A percentile compares a stretch with the other conserved stretches of the same genome.
Evolutionary conservation across 805 yeast genomes (phyloP).

Genomic region (Lipomyces japonicus): DNA sequence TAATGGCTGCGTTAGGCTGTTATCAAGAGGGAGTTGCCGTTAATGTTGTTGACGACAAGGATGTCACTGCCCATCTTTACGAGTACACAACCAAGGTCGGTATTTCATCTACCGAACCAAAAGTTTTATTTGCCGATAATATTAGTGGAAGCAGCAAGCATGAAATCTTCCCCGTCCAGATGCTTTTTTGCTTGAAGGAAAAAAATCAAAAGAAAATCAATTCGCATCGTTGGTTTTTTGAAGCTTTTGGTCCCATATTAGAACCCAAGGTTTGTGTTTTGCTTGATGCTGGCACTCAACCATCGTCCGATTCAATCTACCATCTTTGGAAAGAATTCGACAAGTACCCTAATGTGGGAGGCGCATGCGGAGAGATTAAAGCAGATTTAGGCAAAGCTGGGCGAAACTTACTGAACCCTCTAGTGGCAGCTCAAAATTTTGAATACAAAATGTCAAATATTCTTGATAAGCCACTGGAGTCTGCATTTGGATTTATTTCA

Average conservation of each 20-base stretch:
- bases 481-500: conserved; percentile 88
- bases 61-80: conserved; percentile 82
- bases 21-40: conserved; percentile 96
- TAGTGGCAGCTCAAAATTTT: conserved; percentile 94
- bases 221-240: conserved; percentile 95
- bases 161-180: conserved; percentile 75
- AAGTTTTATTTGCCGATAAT: conserved; percentile 53
- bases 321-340: conserved; percentile 86
- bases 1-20: conserved; percentile 81
- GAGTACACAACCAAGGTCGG: conserved; percentile 94
- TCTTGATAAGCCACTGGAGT: conserved; percentile 92
- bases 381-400: conserved; percentile 70
- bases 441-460: conserved; percentile 94
- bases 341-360: conserved; percentile 75
- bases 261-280: conserved; percentile 79
- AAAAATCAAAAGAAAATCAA: conserved; percentile 85
- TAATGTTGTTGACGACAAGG: conserved; percentile 75
- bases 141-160: conserved; percentile 35
- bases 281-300: conserved; percentile 93
- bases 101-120: conserved; percentile 59
- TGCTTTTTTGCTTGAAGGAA: conserved; percentile 86
- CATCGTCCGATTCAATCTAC: conserved; percentile 77
- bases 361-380: conserved; percentile 96
- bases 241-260: conserved; percentile 79
- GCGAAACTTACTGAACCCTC: conserved; percentile 64